Evolutionary conservation across 331 rosid genomes (phyloP), one percentile per base, ranked within the genome.

Genomic region (Prunus yedoensis): DNA sequence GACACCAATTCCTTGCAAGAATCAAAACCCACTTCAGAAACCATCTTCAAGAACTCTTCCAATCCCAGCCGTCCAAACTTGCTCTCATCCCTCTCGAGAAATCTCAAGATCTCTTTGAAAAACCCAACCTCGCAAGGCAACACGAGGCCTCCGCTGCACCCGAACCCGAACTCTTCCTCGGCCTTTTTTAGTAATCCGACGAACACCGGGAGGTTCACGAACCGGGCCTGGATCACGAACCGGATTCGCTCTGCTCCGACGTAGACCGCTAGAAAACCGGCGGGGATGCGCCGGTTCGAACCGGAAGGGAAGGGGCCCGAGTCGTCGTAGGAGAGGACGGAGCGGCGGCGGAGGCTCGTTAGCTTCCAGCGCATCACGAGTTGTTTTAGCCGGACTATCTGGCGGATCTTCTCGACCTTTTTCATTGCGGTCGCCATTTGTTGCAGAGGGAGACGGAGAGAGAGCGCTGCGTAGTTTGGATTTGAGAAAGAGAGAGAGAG

Each of bases 131-230:
- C 68, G 16, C 80, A 76, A 3, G 80, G 80, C 65, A 76, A 14
- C n/a, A 66, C 68, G 20, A 76, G 74, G 3, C 74, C 80, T 8
- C 68, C 80, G 15, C 57, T 76, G 67, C 66, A 25, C 28, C 46
- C 74, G 54, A 77, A 77, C 0, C 94, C 94, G 18, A 83, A 87
- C 81, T 83, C 90, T 11, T 87, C 91, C 10, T 84, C 87, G 17
- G 86, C 77, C 18, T 67, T 76, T 21, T 83, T 70, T 21, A 89
- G 82, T 17, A 89, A 79, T 13, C 51, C 77, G 1, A 62, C 57
- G 63, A 89, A 87, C 0, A 89, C 79, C 1, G 89, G 85, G 2
- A 89, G 83, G 80, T 85, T 89, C 17, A 89, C 80, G 77, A 89
- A 89, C 18, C 90, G 77, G 0, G 91, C 70, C 1, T 87, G 94